Evolutionary conservation across 106 monocot genomes (phyloP).

Genomic region (Dendrobium chrysotoxum): DNA sequence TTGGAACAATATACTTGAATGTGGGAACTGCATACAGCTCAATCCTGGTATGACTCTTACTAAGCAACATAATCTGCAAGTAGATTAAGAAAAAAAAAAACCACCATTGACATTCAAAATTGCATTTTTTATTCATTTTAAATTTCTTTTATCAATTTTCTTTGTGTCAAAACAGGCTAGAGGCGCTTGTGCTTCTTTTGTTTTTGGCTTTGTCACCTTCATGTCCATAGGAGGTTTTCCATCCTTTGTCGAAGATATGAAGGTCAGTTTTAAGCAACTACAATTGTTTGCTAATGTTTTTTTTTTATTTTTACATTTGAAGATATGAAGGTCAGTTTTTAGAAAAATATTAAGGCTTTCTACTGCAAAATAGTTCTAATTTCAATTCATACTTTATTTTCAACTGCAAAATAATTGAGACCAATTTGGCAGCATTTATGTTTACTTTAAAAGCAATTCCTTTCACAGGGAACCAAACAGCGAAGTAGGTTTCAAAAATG

Average conservation of each 20-base stretch:
- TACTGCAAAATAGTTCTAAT: background rate
- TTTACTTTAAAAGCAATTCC: background rate
- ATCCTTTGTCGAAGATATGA: constrained; percentile 96
- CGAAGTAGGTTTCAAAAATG: background rate
- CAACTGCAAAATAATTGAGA: background rate
- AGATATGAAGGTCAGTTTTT: too few species aligned
- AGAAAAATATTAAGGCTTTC: too few species aligned
- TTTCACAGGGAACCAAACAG: background rate
- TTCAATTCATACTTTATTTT: too few species aligned
- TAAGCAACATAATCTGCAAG: too few species aligned
- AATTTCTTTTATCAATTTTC: background rate
- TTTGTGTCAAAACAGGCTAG: constrained; percentile 50
- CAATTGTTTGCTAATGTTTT: too few species aligned
- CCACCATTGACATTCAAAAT: too few species aligned
- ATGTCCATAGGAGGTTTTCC: constrained; percentile 98
- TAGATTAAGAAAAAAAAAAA: too few species aligned
- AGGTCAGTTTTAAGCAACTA: constrained; percentile 31
- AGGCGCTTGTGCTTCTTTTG: constrained; percentile 72
- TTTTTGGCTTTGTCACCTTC: constrained; percentile 93
- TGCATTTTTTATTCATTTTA: background rate
- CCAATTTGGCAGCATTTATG: background rate
- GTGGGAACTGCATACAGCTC: constrained; percentile 71
- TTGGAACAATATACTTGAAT: constrained; percentile 66
- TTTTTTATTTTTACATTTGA: too few species aligned
- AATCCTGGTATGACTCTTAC: constrained; percentile 45